A percentile compares a stretch with the other conserved stretches of the same genome.
Conservation (phyloP, 148 eudicot species). For the Diospyros lotus region DNA sequence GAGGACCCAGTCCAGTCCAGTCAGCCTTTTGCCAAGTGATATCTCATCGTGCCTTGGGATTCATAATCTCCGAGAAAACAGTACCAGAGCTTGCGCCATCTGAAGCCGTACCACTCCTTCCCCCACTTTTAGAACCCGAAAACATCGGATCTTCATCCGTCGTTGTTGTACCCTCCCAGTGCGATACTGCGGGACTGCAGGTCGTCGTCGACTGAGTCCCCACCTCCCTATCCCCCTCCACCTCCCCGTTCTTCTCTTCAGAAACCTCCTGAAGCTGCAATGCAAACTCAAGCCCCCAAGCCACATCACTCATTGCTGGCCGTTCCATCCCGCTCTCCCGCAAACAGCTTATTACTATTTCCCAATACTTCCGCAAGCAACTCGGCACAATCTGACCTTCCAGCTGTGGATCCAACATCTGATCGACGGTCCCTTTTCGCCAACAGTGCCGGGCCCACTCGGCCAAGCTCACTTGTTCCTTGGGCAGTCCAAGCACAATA, state of each 20-base stretch:
- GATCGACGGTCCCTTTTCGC: slow-evolving; percentile 15
- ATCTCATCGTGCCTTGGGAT: no score
- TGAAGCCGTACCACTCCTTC: no score
- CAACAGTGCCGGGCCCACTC: slow-evolving; percentile 22
- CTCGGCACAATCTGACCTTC: slow-evolving; percentile 10
- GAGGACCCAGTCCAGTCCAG: no score
- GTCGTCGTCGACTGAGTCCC: no score
- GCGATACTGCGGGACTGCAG: no score
- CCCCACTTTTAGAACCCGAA: no score
- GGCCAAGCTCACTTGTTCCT: slow-evolving; percentile 28
- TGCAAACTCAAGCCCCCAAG: slow-evolving; percentile 24
- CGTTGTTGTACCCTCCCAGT: no score
- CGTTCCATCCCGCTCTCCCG: slow-evolving; percentile 18
- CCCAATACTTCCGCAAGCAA: slow-evolving; percentile 24
- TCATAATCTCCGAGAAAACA: no score
- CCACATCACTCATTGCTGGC: slow-evolving; percentile 31
- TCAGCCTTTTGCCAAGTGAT: no score
- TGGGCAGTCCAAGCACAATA: slow-evolving; percentile 14
- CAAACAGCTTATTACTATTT: slow-evolving; percentile 28
- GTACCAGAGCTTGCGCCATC: no score
- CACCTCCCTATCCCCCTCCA: background rate
- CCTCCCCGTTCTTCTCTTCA: background rate
- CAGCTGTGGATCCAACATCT: slow-evolving; percentile 27
- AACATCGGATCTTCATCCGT: no score
- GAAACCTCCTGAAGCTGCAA: slow-evolving; percentile 25